Evolutionary conservation across 148 eudicot species (phyloP).

Genomic region (Rhododendron molle): DNA sequence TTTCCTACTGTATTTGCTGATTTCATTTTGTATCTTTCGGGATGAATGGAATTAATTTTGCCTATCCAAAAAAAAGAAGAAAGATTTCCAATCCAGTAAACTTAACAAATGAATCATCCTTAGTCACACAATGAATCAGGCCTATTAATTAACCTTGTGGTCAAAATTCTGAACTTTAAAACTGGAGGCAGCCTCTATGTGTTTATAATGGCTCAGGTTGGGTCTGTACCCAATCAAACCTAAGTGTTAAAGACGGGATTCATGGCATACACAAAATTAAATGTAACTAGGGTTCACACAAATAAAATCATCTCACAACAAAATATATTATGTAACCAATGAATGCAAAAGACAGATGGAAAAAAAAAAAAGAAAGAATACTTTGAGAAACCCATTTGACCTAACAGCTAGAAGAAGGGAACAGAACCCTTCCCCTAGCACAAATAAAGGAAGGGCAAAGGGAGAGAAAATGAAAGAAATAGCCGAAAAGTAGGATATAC

Average conservation of each 20-base stretch:
- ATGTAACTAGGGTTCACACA: neutral
- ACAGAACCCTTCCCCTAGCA: neutral
- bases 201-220: neutral
- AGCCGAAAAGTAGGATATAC: neutral
- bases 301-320: neutral
- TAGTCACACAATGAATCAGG: neutral
- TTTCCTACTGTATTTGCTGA: too few species aligned
- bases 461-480: neutral
- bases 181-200: neutral
- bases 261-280: neutral
- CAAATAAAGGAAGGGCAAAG: neutral
- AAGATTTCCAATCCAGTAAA: neutral
- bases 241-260: neutral
- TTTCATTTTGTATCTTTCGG: too few species aligned
- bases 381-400: slow-evolving; percentile 6
- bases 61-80: too few species aligned
- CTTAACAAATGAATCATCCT: neutral
- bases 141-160: neutral
- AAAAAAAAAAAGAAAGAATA: neutral
- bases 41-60: too few species aligned
- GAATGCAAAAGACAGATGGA: neutral
- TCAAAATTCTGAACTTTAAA: neutral
- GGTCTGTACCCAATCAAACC: neutral
- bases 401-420: neutral
- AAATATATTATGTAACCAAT: neutral